Percentiles rank a stretch among this genome's conserved stretches.
These are phyloP conservation scores for Guillardia theta DNA, from an alignment of 78 protist genomes.

Conservation along the genomic window DNA sequence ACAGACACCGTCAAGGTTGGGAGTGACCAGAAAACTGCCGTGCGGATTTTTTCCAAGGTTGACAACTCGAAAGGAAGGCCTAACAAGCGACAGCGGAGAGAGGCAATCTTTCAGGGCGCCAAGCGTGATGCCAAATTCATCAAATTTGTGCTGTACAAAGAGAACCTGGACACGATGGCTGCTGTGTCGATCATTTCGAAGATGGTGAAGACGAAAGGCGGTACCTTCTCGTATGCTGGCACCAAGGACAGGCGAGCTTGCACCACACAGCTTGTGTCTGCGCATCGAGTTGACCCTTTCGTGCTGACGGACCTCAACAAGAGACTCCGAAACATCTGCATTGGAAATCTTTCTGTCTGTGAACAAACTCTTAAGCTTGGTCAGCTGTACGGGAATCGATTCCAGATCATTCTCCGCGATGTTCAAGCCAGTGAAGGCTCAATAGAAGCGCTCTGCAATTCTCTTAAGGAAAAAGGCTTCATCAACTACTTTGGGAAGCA, in stretches of 20 bases:
- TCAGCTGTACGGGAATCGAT: background rate
- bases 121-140: background rate
- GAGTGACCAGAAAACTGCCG: background rate
- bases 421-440: background rate
- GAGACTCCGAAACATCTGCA: background rate
- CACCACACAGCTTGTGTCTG: background rate
- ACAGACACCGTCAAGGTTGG: background rate
- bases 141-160: background rate
- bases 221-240: background rate
- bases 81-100: background rate
- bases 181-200: background rate
- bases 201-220: background rate
- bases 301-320: background rate
- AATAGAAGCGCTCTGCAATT: background rate
- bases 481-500: background rate
- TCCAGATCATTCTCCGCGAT: background rate
- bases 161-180: background rate
- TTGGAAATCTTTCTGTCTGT: background rate
- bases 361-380: background rate
- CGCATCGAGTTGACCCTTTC: background rate
- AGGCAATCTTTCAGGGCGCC: background rate
- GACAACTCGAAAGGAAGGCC: background rate
- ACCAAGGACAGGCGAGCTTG: conserved; percentile 14
- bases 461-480: background rate
- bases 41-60: background rate